phyloP scores from a whole-genome alignment of 1,284 basidiomycete species.

The Irpex lacteus region DNA sequence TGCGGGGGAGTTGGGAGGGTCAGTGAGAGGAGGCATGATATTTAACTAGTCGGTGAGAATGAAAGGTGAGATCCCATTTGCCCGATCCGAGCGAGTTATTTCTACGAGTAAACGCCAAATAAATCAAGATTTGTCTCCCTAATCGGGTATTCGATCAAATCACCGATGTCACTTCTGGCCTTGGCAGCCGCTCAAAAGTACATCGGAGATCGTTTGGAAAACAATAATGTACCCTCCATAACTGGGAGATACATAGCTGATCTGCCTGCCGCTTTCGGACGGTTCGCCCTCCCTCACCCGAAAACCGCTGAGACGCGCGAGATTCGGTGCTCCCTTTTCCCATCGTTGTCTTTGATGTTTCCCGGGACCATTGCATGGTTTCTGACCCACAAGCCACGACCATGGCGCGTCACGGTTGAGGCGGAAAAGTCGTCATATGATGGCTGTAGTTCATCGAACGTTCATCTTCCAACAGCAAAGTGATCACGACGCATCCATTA shows the following conservation, averaged over 20 bases:
- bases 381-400: slow-evolving; percentile 5
- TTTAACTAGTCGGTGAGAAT: slow-evolving; percentile 20
- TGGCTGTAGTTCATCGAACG: not conserved
- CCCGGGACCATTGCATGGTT: slow-evolving; percentile 18
- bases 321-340: slow-evolving; percentile 16
- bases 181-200: slow-evolving; percentile 11
- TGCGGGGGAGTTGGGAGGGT: slow-evolving; percentile 13
- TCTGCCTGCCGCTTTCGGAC: not conserved
- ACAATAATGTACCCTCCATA: slow-evolving; percentile 1
- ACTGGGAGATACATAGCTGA: slow-evolving; percentile 6
- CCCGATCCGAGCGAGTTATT: not conserved
- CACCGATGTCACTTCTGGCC: slow-evolving; percentile 12
- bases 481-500: slow-evolving; percentile 1
- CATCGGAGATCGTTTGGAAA: slow-evolving; percentile 10
- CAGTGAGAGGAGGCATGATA: slow-evolving; percentile 16
- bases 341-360: slow-evolving; percentile 21
- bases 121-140: slow-evolving; percentile 17
- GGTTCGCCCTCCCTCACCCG: not conserved
- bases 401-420: slow-evolving; percentile 2
- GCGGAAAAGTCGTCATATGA: slow-evolving; percentile 6
- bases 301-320: not conserved
- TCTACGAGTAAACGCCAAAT: not conserved
- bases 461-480: not conserved
- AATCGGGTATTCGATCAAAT: slow-evolving; percentile 13
- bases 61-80: slow-evolving; percentile 8